phyloP scores from a whole-genome alignment of 257 asterid genomes.

The Capsicum chinense region DNA sequence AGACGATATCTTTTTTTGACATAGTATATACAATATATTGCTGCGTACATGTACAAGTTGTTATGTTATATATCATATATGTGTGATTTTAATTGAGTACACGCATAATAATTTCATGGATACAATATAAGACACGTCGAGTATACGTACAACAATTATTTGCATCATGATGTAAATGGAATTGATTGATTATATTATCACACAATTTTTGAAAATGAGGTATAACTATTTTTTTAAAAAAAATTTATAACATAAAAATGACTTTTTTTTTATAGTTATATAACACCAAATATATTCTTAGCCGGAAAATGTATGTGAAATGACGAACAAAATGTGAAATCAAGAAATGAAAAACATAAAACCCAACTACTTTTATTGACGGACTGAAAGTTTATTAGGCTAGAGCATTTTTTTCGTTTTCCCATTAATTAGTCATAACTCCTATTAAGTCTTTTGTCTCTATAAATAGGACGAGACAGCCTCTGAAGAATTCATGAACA shows the following conservation, averaged over 20 bases:
- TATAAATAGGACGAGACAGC: background rate
- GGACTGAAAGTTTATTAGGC: no score
- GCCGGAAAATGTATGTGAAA: background rate
- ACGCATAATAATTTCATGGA: no score
- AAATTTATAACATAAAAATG: background rate
- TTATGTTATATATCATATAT: no score
- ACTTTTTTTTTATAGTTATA: background rate
- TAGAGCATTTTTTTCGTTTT: no score
- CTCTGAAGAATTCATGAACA: background rate
- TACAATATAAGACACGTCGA: background rate
- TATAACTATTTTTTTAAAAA: background rate
- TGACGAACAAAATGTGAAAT: background rate
- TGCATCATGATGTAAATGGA: background rate
- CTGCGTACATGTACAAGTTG: no score
- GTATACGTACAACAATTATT: background rate
- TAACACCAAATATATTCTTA: background rate
- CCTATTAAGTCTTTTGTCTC: background rate
- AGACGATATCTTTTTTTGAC: no score
- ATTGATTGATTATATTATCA: background rate
- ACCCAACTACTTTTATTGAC: background rate
- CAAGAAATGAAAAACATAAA: background rate
- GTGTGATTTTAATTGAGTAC: no score
- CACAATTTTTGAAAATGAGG: background rate
- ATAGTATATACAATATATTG: no score
- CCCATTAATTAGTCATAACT: no score